phyloP scores from a whole-genome alignment of 768 basidiomycete genomes.

The Lanmaoa rubissima region DNA sequence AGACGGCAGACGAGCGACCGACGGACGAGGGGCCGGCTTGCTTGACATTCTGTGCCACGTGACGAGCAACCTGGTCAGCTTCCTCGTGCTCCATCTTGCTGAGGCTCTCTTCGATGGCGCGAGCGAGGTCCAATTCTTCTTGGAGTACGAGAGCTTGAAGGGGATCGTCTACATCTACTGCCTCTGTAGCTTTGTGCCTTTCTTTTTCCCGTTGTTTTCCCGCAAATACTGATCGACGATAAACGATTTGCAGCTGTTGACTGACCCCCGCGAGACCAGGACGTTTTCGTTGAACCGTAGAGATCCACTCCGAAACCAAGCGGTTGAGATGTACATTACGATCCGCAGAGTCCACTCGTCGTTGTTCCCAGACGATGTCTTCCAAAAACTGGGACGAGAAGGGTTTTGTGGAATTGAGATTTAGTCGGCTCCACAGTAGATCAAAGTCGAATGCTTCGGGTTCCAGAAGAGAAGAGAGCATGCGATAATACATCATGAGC shows the following conservation, averaged over 20 bases:
- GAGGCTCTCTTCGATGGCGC: constrained; percentile 49
- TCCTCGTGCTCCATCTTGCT: constrained; percentile 17
- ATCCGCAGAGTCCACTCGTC: constrained; percentile 19
- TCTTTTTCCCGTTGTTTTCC: not conserved
- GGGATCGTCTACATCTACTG: constrained; percentile 7
- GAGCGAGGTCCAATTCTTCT: constrained; percentile 44
- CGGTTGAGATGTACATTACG: constrained; percentile 29
- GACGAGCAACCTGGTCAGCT: constrained; percentile 3
- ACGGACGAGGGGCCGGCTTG: constrained; percentile 4
- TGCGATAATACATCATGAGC: constrained; percentile 73
- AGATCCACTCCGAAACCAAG: constrained; percentile 34
- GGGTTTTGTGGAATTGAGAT: constrained; percentile 39
- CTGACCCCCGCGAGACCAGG: constrained; percentile 33
- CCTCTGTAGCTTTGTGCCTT: constrained; percentile 1
- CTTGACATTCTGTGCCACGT: constrained; percentile 4
- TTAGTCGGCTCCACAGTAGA: constrained; percentile 48
- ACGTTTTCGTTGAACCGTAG: constrained; percentile 18
- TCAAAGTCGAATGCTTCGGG: constrained; percentile 48
- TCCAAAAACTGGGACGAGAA: constrained; percentile 54
- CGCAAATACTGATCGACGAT: constrained; percentile 30
- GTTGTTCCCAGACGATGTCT: constrained; percentile 21
- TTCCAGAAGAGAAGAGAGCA: constrained; percentile 53
- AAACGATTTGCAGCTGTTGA: constrained; percentile 39
- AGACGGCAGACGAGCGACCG: constrained; percentile 1
- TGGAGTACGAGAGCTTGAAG: constrained; percentile 19